Conservation (phyloP, 257 asterid genomes). For the Paraleonurus japonicus region DNA sequence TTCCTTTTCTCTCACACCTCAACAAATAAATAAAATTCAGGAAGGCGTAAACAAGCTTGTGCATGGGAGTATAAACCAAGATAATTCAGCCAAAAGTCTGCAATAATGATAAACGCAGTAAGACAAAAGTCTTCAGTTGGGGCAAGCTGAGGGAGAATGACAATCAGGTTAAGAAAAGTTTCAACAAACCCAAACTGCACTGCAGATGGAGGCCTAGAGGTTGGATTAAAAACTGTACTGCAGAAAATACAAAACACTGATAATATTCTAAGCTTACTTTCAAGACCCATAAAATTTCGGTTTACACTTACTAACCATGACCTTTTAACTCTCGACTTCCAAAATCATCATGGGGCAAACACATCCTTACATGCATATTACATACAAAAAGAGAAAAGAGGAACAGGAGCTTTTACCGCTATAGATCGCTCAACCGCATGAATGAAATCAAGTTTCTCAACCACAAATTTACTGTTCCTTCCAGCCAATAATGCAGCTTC, state of each 20-base stretch:
- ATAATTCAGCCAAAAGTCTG: not conserved
- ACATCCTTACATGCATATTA: not conserved
- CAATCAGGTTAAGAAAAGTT: not conserved
- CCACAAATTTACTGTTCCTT: constrained; percentile 66
- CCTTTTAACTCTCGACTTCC: constrained; percentile 12
- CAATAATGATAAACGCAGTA: not conserved
- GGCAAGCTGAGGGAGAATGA: not conserved
- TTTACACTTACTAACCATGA: not conserved
- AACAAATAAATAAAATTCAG: not conserved
- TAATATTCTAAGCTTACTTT: not conserved
- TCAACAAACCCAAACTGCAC: not conserved
- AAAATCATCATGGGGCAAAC: not conserved
- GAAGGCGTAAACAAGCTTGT: not conserved
- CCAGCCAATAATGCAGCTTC: constrained; percentile 99
- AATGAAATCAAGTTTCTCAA: constrained; percentile 86
- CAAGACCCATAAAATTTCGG: not conserved
- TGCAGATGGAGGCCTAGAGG: not conserved
- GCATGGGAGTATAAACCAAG: not conserved
- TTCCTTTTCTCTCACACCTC: not conserved
- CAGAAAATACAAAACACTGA: not conserved
- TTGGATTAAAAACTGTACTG: not conserved
- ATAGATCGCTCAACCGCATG: constrained; percentile 97
- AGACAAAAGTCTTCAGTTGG: not conserved
- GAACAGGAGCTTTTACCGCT: constrained; percentile 55
- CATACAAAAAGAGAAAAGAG: not conserved